These are phyloP conservation scores for Diatrype stigma DNA, from an alignment of 2,329 filamentous ascomycete genomes.

Conservation along the genomic window DNA sequence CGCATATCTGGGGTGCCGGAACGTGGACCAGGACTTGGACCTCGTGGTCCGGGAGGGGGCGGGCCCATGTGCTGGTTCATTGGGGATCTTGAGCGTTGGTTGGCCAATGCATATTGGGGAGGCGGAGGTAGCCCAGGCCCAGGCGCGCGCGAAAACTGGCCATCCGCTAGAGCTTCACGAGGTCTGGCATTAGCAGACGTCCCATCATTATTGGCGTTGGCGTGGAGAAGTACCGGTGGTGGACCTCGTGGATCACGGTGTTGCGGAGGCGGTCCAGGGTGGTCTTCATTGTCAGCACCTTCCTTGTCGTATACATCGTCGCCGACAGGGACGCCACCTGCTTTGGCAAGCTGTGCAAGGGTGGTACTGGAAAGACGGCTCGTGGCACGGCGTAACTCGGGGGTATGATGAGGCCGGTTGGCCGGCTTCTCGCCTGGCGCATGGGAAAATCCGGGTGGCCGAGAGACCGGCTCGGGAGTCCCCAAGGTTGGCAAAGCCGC, in stretches of 20 bases:
- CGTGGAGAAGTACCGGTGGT: constrained; percentile 46
- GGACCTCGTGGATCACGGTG: constrained; percentile 36
- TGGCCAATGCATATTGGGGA: constrained; percentile 35
- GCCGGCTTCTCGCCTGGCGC: constrained; percentile 65
- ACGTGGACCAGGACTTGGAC: constrained; percentile 26
- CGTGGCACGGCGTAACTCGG: constrained; percentile 75
- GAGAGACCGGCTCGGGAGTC: constrained; percentile 71
- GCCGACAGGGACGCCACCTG: constrained; percentile 48
- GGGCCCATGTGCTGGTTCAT: constrained; percentile 29
- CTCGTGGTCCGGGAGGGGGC: constrained; percentile 28
- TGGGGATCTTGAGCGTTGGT: constrained; percentile 42
- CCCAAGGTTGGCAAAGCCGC: constrained; percentile 52
- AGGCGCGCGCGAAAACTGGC: constrained; percentile 31
- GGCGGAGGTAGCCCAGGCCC: constrained; percentile 38
- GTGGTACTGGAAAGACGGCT: constrained; percentile 81
- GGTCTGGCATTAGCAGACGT: constrained; percentile 52
- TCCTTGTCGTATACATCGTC: constrained; percentile 25
- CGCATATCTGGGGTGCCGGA: constrained; percentile 11
- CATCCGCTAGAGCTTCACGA: constrained; percentile 48
- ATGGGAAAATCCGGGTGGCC: constrained; percentile 77
- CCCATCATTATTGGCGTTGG: constrained; percentile 41
- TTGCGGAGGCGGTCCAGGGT: constrained; percentile 27
- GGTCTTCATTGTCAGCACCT: constrained; percentile 29
- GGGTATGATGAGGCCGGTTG: constrained; percentile 67
- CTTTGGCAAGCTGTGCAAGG: constrained; percentile 72